Percentiles rank a stretch among this genome's conserved stretches.
Conservation (phyloP, 2,329 filamentous ascomycete genomes). For the Triangularia verruculosa region DNA sequence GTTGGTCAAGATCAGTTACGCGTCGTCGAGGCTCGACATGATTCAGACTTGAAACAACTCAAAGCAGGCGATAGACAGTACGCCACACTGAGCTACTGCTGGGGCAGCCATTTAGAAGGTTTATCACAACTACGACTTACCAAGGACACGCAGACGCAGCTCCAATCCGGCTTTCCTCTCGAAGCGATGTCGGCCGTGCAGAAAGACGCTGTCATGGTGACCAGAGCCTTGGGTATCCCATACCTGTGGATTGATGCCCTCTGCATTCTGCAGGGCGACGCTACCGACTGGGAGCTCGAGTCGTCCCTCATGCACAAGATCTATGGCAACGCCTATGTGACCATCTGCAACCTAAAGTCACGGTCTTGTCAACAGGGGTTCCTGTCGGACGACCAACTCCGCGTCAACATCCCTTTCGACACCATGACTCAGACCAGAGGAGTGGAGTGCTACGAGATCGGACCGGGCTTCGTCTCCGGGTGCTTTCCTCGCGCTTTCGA, state of each 20-base stretch:
- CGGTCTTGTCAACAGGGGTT: not conserved
- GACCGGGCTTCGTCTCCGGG: not conserved
- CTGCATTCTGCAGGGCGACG: not conserved
- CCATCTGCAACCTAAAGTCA: not conserved
- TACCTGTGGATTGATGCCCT: not conserved
- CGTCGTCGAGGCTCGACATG: not conserved
- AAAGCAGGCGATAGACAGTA: not conserved
- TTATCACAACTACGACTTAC: not conserved
- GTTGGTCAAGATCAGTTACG: not conserved
- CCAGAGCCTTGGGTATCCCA: not conserved
- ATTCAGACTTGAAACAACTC: not conserved
- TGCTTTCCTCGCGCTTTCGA: not conserved
- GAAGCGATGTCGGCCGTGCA: not conserved
- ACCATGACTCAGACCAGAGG: not conserved
- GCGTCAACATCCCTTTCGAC: not conserved
- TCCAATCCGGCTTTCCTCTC: not conserved
- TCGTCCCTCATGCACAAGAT: constrained; percentile 6
- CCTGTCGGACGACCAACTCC: not conserved
- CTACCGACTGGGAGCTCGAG: constrained; percentile 2
- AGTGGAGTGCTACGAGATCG: not conserved
- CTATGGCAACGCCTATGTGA: not conserved
- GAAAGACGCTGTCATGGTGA: not conserved
- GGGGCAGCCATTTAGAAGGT: not conserved
- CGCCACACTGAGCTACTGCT: not conserved
- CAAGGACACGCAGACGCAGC: not conserved